Evolutionary conservation across 108 stramenopile genomes (phyloP), one percentile per base, ranked within the genome.

Genomic region (Schizochytrium sp.): DNA sequence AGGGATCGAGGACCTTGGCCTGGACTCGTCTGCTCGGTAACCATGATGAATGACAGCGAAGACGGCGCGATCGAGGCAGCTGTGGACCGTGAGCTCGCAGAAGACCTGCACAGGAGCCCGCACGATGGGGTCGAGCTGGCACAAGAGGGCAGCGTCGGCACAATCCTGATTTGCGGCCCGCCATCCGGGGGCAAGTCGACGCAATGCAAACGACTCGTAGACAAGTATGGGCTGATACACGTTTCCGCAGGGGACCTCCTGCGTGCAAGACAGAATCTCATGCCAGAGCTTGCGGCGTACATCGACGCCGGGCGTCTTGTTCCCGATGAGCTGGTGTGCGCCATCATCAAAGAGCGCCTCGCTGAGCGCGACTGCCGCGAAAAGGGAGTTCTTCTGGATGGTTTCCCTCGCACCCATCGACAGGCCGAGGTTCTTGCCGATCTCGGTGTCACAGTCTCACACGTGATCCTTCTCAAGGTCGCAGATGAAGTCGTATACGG

Each of bases 341-440:
- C 95, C 58, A 90, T 94, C 88, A 91, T 97, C 60, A 95, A 95
- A 88, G 96, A 96, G 89, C 95, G 97, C 6, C 91, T 99, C 69
- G 89, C 89, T 21, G 92, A 96, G 91, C 25, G 88, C 5, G 98
- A 98, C 91, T 98, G 98, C 92, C 87, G 92, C 57, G 72, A 90
- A 44, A 92, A 93, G 5, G 98, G 98, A 23, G 98, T 98, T 98
- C 94, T 99, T 72, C 93, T 99, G 21, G 98, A 99, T 89, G 98
- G 98, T 21, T 98, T 98, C 91, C 98, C 98, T 5, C 96, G 98
- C 43, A 99, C 98, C 6, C 93, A 92, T 23, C 96, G 96, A 5
- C 98, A 98, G 93, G 97, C 97, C 58, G 93, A 96, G 51, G 97
- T 97, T 10, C 92, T 98, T 16, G 89, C 92, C 58, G 94, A 94